Conservation (phyloP, 306 rosid genomes). For the Dalbergia oliveri region DNA sequence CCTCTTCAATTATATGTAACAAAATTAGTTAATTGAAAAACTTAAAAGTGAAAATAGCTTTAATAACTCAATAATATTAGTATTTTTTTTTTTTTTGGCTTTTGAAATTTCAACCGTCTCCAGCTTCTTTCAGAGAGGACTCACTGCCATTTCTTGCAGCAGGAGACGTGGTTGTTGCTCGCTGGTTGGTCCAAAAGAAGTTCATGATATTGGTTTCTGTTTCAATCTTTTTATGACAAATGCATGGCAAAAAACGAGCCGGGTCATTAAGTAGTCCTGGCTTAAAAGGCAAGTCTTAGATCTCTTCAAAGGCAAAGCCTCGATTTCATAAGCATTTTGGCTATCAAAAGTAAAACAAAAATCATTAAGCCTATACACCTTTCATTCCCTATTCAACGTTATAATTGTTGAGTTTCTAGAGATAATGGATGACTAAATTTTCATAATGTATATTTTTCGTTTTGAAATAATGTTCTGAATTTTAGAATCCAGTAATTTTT, state of each 20-base stretch:
- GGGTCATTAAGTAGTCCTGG: conserved; percentile 34
- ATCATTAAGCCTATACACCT: conserved; percentile 66
- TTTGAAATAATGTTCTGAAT: neutral
- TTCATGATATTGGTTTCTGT: neutral
- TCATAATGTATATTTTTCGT: neutral
- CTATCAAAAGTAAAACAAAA: conserved; percentile 54
- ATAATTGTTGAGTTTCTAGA: conserved; percentile 7
- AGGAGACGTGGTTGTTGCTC: conserved; percentile 43
- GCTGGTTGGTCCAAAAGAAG: conserved; percentile 57
- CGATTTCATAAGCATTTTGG: conserved; percentile 55
- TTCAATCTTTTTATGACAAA: conserved; percentile 19
- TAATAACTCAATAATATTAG: neutral
- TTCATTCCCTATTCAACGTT: conserved; percentile 58
- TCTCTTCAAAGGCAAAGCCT: conserved; percentile 54
- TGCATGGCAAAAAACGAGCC: conserved; percentile 45
- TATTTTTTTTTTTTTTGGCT: neutral
- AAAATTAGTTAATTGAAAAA: too few relatives aligned
- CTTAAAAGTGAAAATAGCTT: neutral
- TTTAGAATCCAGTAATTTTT: neutral
- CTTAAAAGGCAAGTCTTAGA: conserved; percentile 57
- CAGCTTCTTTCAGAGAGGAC: neutral
- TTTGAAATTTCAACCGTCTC: neutral
- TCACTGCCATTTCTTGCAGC: conserved; percentile 24
- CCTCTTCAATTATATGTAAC: neutral
- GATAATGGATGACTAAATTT: neutral